Evolutionary conservation across 164 flowering plant genomes (phyloP), one percentile per base, ranked within the genome.

Genomic region (Litsea cubeba): DNA sequence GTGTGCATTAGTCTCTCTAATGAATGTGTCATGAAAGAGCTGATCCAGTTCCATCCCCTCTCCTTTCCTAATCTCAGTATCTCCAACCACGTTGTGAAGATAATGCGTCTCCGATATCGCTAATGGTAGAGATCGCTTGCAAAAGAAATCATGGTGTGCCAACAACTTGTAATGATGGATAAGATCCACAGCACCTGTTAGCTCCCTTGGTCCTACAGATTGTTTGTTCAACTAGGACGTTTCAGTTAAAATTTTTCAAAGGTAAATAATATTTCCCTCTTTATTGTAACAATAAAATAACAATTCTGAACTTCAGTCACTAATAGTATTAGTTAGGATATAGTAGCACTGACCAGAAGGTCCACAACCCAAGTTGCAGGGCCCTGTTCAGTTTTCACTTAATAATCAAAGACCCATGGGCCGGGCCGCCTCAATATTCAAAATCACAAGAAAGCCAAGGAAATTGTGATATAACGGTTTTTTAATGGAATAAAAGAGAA

Each of bases 11-110:
- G 82, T 72, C 57, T 85, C 87, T 76, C 87, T 82, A 60, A 77
- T 65, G 72, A 78, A 72, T 2, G 84, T 70, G 72, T 75, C 83
- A 73, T 88, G 88, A 71, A 88, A 76, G 71, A 93, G 94, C 79
- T 93, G 98, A 79, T 87, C 89, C 81, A 93, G 78, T 74, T 93
- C 90, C 98, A 93, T 93, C 65, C 98, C 96, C 70, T 91, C 94
- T 63, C 96, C 98, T 84, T 91, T 93, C 76, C 93, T 84, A 35
- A 93, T 90, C 74, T 89, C 92, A n/a, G 91, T 88, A 78, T 91
- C 96, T 58, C 98, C 98, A 20, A 90, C 95, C 72, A 93, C 90
- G 83, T 87, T 86, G 79, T 88, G 91, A 77, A 93, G 95, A 83
- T 93, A 93, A 74, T 88, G 91, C 64, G 96, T 88, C 51, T 93